Percentiles rank a stretch among this genome's conserved stretches.
phyloP scores from a whole-genome alignment of 805 yeast species.

The Sugiyamaella smithiae region DNA sequence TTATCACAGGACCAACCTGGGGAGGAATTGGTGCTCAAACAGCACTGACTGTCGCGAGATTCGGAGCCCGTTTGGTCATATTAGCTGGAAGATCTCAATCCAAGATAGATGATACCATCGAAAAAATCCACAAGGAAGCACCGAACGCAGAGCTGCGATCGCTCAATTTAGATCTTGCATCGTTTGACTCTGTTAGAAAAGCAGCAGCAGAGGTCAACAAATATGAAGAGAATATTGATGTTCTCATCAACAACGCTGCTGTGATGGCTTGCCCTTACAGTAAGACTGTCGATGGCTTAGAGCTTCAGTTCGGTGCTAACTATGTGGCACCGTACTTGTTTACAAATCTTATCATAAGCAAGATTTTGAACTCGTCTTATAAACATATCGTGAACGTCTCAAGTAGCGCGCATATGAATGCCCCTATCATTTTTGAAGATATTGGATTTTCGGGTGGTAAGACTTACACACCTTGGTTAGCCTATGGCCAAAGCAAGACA shows the following conservation, averaged over 20 bases:
- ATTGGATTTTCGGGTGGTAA: slow-evolving; percentile 9
- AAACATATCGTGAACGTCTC: slow-evolving; percentile 10
- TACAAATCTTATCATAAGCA: slow-evolving; percentile 40
- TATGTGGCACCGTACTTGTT: slow-evolving; percentile 71
- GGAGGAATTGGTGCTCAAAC: slow-evolving; percentile 18
- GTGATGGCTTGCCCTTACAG: slow-evolving; percentile 72
- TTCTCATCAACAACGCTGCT: slow-evolving; percentile 76
- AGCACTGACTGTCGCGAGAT: slow-evolving; percentile 8
- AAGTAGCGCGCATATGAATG: slow-evolving; percentile 6
- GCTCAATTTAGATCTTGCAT: slow-evolving; percentile 15
- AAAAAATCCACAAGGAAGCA: slow-evolving; percentile 6
- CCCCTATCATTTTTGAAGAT: slow-evolving; percentile 12
- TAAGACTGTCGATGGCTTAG: slow-evolving; percentile 65
- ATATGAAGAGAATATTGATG: slow-evolving; percentile 41
- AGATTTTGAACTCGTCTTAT: not conserved
- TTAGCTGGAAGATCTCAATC: slow-evolving; percentile 9
- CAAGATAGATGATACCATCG: slow-evolving; percentile 11
- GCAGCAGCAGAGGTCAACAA: slow-evolving; percentile 19
- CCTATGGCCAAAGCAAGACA: slow-evolving; percentile 6
- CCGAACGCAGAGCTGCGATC: slow-evolving; percentile 8
- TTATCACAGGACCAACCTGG: slow-evolving; percentile 13
- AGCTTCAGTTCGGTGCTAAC: slow-evolving; percentile 77
- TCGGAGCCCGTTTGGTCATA: slow-evolving; percentile 11
- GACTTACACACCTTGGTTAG: slow-evolving; percentile 7
- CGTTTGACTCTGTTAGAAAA: slow-evolving; percentile 12